Percentiles rank a stretch among this genome's conserved stretches.
These are phyloP conservation scores for Halophytophthora batemanensis DNA, from an alignment of 352 stramenopile genomes.

Conservation along the genomic window DNA sequence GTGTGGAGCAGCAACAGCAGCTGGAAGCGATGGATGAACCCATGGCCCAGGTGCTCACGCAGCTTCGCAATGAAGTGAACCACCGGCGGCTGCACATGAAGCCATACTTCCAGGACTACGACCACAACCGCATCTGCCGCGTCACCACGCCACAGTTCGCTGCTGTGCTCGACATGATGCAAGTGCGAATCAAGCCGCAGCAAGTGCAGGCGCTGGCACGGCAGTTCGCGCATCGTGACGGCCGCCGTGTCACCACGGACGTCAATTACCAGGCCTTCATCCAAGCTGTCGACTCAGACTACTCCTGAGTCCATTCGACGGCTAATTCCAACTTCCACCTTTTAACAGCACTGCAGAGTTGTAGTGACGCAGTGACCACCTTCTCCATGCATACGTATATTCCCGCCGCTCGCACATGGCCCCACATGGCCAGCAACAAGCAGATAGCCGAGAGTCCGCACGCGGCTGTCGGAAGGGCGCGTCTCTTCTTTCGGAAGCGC, in stretches of 20 bases:
- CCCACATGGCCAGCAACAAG: too few relatives aligned
- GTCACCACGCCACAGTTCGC: conserved; percentile 85
- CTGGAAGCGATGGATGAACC: conserved; percentile 15
- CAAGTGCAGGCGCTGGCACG: conserved; percentile 54
- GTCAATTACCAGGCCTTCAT: conserved; percentile 82
- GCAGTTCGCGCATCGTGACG: conserved; percentile 52
- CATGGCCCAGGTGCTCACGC: conserved; percentile 36
- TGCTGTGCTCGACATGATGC: conserved; percentile 84
- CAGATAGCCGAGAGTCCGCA: too few relatives aligned
- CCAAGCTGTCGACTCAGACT: conserved; percentile 65
- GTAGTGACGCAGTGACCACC: too few relatives aligned
- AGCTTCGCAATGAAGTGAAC: conserved; percentile 52
- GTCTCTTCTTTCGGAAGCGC: conserved; percentile 28
- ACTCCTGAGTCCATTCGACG: conserved; percentile 26
- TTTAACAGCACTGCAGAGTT: too few relatives aligned
- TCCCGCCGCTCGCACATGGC: background rate
- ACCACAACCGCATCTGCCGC: conserved; percentile 66
- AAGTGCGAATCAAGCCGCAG: conserved; percentile 39
- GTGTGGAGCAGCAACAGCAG: conserved; percentile 1
- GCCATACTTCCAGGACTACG: conserved; percentile 86
- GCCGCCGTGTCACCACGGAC: conserved; percentile 53
- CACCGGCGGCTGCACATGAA: conserved; percentile 79
- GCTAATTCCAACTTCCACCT: too few relatives aligned
- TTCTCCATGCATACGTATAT: conserved; percentile 7
- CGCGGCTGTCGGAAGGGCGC: conserved; percentile 37